A percentile compares a stretch with the other conserved stretches of the same genome.
These are phyloP conservation scores for Aspergillus homomorphus DNA, from an alignment of 495 filamentous ascomycete genomes.

Conservation along the genomic window DNA sequence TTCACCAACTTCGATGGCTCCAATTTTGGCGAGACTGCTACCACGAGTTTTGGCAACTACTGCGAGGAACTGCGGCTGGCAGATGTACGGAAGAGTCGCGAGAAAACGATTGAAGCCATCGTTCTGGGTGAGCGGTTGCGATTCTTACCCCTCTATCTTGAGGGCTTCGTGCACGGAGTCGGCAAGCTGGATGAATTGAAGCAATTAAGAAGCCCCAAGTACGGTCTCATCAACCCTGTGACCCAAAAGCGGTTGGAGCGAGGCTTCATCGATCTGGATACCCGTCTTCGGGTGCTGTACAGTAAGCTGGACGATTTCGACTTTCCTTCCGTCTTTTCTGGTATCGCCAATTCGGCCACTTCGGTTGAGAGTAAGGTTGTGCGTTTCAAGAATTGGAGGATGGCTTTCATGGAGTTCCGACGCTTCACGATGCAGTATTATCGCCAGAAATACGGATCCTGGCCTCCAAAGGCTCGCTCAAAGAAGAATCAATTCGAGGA, in stretches of 20 bases:
- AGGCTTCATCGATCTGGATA: constrained; percentile 72
- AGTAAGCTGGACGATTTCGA: constrained; percentile 76
- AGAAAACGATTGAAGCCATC: constrained; percentile 88
- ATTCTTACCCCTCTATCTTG: constrained; percentile 77
- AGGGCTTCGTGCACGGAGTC: constrained; percentile 89
- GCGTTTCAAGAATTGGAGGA: constrained; percentile 81
- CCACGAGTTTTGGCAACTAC: constrained; percentile 70
- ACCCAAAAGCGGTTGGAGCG: constrained; percentile 80
- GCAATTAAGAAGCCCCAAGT: constrained; percentile 64
- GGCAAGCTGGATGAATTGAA: constrained; percentile 79
- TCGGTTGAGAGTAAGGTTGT: constrained; percentile 68
- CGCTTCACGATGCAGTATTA: constrained; percentile 74
- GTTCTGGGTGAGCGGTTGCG: constrained; percentile 83
- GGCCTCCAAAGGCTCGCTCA: constrained; percentile 86
- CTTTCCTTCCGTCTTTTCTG: constrained; percentile 87
- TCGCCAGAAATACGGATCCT: constrained; percentile 79
- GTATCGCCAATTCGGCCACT: constrained; percentile 75
- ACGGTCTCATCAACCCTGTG: constrained; percentile 59
- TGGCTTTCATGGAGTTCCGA: constrained; percentile 67
- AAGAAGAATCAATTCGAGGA: constrained; percentile 92
- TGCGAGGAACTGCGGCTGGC: constrained; percentile 71
- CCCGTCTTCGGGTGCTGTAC: constrained; percentile 63
- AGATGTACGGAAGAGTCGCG: constrained; percentile 77
- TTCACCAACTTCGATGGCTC: constrained; percentile 80
- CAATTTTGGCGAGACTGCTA: constrained; percentile 77